Base-by-base conservation (phyloP, 2,329 filamentous ascomycete genomes). In the Chaetothyriales sp. region DNA sequence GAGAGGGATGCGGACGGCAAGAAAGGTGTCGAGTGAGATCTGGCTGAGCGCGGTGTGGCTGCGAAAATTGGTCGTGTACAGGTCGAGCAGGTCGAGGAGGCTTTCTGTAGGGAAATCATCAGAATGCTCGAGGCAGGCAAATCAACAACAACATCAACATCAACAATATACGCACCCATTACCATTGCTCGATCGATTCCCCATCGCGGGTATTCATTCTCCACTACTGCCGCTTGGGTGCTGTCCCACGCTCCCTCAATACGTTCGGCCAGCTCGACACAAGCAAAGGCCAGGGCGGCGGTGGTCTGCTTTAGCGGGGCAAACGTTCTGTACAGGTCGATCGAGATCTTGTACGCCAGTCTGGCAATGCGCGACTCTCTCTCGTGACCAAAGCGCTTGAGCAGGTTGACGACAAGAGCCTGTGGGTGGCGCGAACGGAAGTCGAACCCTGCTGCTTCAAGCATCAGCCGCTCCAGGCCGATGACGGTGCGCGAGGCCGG, bases 321-420 rank as follows among this genome's bases (percentile, higher is more conserved):
- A 66, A 92, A 93, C 0, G 92, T 98, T 63, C 89, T 86, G 69
- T 95, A 95, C 46, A 95, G 72, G 67, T 98, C 92, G 49, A 90
- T 78, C 46, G 82, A 84, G 64, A 96, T 84, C 55, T 83, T 80
- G 68, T 88, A 95, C 0, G 86, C 86, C 0, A 80, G 75, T 15
- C 73, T 73, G 26, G 81, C 78, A 53, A 88, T 78, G 20, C 69
- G 64, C 0, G 65, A 65, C 8, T 73, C 68, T 49, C 71, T 74
- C 4, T 75, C 72, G 6, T 78, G 71, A 4, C 71, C 67, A 51
- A 83, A 73, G 45, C 70, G 69, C 62, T 82, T 78, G 48, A 81
- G 74, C 22, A 95, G 74, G 69, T 96, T 96, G 58, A 87, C 76
- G 43, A 96, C 72, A 19, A 86, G 74, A 56, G 88, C 86, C 60